A percentile compares a stretch with the other conserved stretches of the same genome.
Evolutionary conservation across 345 rosid species (phyloP).

Genomic region (Bruguiera gymnorhiza): DNA sequence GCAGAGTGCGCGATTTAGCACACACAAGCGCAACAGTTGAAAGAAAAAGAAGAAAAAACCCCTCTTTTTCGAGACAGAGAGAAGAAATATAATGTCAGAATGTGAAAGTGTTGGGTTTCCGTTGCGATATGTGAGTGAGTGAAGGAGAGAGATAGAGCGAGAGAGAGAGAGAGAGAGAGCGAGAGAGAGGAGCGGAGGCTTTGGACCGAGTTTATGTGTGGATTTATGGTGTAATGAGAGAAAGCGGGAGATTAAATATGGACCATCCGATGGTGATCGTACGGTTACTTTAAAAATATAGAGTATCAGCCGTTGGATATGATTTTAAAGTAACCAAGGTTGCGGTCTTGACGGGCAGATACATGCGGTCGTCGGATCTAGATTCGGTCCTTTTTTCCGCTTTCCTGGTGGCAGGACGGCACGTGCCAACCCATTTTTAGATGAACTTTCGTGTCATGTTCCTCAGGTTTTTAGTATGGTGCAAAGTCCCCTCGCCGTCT

Average conservation of each 20-base stretch:
- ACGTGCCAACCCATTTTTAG: constrained; percentile 45
- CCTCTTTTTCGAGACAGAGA: constrained; percentile 3
- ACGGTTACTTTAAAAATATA: constrained; percentile 15
- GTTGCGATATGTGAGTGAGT: background rate
- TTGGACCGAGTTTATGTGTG: constrained; percentile 33
- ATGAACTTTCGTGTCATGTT: too few species aligned
- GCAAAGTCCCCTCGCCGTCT: background rate
- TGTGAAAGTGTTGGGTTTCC: too few species aligned
- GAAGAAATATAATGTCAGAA: constrained; percentile 11
- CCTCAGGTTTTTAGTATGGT: too few species aligned
- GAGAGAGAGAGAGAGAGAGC: background rate
- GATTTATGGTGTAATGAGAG: constrained; percentile 30
- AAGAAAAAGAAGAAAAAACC: background rate
- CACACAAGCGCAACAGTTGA: background rate
- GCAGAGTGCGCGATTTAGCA: constrained; percentile 38
- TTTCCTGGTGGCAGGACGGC: constrained; percentile 53
- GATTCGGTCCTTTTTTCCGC: constrained; percentile 31
- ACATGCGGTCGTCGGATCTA: constrained; percentile 55
- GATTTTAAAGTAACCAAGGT: constrained; percentile 15
- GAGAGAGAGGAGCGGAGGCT: background rate
- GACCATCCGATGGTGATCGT: constrained; percentile 44
- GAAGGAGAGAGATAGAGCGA: background rate
- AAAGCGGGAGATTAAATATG: constrained; percentile 38
- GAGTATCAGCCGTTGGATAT: constrained; percentile 45
- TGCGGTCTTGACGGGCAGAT: constrained; percentile 45